A percentile compares a stretch with the other conserved stretches of the same genome.
Evolutionary conservation across 1,139 yeast species (phyloP).

Genomic region (Pichia sp.): DNA sequence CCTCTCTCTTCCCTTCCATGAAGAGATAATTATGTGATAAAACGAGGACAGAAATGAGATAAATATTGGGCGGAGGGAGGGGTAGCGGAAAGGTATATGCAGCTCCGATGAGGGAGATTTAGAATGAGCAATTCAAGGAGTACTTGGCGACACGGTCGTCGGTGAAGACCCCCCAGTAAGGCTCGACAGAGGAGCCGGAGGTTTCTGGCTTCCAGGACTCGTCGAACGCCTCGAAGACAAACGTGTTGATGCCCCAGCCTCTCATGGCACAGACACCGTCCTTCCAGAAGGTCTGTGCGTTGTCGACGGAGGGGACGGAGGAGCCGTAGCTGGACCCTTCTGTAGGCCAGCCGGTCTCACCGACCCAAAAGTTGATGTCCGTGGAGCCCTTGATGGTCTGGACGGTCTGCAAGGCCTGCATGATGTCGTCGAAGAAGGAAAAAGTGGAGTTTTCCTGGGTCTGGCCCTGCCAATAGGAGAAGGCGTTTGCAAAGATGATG

Average conservation of each 20-base stretch:
- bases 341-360: slow-evolving; percentile 99
- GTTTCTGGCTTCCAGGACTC: slow-evolving; percentile 95
- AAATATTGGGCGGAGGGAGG: neutral
- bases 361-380: slow-evolving; percentile 87
- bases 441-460: slow-evolving; percentile 72
- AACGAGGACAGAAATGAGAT: neutral
- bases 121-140: slow-evolving; percentile 43
- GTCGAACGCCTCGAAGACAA: slow-evolving; percentile 91
- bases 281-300: slow-evolving; percentile 80
- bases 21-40: neutral
- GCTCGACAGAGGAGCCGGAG: slow-evolving; percentile 81
- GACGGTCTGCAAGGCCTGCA: slow-evolving; percentile 88
- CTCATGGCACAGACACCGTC: slow-evolving; percentile 87
- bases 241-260: slow-evolving; percentile 91
- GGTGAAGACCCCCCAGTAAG: slow-evolving; percentile 89
- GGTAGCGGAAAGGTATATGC: neutral
- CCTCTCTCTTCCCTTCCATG: neutral
- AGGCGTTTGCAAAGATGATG: slow-evolving; percentile 85
- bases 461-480: slow-evolving; percentile 99
- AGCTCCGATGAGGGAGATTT: neutral
- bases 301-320: slow-evolving; percentile 62
- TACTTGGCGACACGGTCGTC: slow-evolving; percentile 54
- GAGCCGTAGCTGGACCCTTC: slow-evolving; percentile 69
- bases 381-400: slow-evolving; percentile 83
- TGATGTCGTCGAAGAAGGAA: slow-evolving; percentile 91